phyloP scores from a whole-genome alignment of 345 rosid species.

The Clausena lansium region DNA sequence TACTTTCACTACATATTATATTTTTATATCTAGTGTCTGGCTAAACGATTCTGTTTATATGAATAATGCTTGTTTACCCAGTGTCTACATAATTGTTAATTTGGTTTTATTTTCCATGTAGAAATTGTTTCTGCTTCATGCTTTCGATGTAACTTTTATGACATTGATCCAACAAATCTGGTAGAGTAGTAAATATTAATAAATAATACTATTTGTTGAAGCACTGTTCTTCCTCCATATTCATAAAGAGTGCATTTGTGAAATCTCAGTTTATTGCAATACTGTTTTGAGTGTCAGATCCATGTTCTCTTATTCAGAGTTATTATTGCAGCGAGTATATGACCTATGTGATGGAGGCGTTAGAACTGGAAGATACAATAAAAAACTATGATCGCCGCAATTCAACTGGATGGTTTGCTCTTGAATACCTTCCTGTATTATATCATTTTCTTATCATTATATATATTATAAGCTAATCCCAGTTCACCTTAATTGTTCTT shows the following conservation, averaged over 20 bases:
- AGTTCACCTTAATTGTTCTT: slow-evolving; percentile 14
- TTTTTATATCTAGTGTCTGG: neutral
- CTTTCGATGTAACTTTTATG: slow-evolving; percentile 9
- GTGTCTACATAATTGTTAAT: neutral
- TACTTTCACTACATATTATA: too few relatives aligned
- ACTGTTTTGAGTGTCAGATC: neutral
- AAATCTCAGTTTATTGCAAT: neutral
- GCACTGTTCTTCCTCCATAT: neutral
- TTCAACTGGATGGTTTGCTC: slow-evolving; percentile 86
- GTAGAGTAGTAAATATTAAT: neutral
- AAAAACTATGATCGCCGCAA: slow-evolving; percentile 78
- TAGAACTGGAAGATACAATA: slow-evolving; percentile 91
- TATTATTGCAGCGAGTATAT: slow-evolving; percentile 71
- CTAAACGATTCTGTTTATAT: neutral
- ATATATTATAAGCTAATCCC: neutral
- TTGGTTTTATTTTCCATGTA: neutral
- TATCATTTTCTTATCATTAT: neutral
- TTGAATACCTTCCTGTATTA: slow-evolving; percentile 18
- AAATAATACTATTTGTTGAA: neutral
- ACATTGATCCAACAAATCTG: neutral
- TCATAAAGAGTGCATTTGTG: neutral
- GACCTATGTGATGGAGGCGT: slow-evolving; percentile 76
- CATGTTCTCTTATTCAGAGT: slow-evolving; percentile 12
- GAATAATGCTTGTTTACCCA: neutral
- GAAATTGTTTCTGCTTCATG: neutral